Evolutionary conservation across 2,329 filamentous ascomycete genomes (phyloP), one percentile per base, ranked within the genome.

Genomic region (Penicillium griseofulvum): DNA sequence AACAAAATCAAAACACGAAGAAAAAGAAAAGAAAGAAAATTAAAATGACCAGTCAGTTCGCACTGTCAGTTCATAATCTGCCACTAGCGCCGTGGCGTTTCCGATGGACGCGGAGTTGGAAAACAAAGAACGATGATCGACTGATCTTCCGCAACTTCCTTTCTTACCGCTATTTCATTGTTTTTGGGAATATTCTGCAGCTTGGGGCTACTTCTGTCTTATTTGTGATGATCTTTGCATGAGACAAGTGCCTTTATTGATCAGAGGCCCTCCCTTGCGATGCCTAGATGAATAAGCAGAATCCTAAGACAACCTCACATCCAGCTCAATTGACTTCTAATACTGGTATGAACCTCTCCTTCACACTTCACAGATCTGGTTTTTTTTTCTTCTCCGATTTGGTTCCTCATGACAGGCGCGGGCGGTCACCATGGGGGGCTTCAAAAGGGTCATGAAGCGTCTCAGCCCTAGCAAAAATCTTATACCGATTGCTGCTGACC

Each of bases 381-480:
- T 46, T 50, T 33, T 42, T 24, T 47, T 41, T 38, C 52, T 5
- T 17, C 16, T 19, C 28, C 41, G 14, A 45, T 33, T 24, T 7
- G 17, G 26, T 24, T 24, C 47, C 36, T 44, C 39, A 44, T 44
- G 63, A 60, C 52, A 57, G 46, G 44, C 36, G 47, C 45, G 42
- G 50, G 46, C 55, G 61, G 56, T 53, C 54, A 57, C 31, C 29
- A 70, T 72, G 64, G 65, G 59, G 54, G 64, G 64, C 57, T 64
- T 73, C 58, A 68, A 64, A 60, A 65, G 65, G 57, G 59, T 59
- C 43, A 69, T 67, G 56, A 52, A 47, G 29, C 60, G 44, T n/a
- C 49, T 63, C 22, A 47, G 52, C n/a, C 58, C 61, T 12, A 46
- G 24, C 36, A 33, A 39, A 46, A 58, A 43, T 43, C 58, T 54